Evolutionary conservation across 2,329 filamentous ascomycete species (phyloP).

Genomic region (Ophiocordyceps camponoti-floridani): DNA sequence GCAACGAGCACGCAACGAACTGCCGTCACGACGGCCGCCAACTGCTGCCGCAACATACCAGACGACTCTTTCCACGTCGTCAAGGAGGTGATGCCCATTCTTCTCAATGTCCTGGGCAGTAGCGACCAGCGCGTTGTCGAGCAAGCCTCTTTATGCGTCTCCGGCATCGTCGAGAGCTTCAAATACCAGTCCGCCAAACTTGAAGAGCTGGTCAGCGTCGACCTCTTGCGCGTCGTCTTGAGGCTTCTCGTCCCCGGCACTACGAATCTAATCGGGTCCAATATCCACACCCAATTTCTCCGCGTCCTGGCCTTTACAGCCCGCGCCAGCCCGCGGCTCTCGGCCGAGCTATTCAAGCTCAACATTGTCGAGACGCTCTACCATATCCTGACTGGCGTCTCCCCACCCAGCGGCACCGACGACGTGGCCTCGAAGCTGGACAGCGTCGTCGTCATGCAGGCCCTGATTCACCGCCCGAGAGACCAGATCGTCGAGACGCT

Average conservation of each 20-base stretch:
- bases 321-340: constrained; percentile 70
- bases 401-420: constrained; percentile 62
- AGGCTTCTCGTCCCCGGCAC: constrained; percentile 82
- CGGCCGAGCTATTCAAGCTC: constrained; percentile 83
- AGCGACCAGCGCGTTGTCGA: constrained; percentile 95
- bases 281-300: constrained; percentile 91
- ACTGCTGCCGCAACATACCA: constrained; percentile 93
- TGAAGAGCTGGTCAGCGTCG: constrained; percentile 80
- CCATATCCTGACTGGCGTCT: constrained; percentile 91
- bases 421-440: constrained; percentile 76
- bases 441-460: constrained; percentile 96
- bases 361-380: constrained; percentile 95
- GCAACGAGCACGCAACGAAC: constrained; percentile 92
- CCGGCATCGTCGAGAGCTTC: constrained; percentile 93
- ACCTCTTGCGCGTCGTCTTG: constrained; percentile 68
- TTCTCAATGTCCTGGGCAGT: constrained; percentile 77
- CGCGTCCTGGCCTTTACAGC: constrained; percentile 82
- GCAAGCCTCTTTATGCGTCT: constrained; percentile 88
- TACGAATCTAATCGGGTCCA: constrained; percentile 84
- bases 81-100: constrained; percentile 87
- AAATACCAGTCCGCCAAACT: constrained; percentile 73
- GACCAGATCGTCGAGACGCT: constrained; percentile 96
- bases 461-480: constrained; percentile 81
- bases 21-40: constrained; percentile 90
- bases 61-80: constrained; percentile 86